Conservation (phyloP, 805 yeast species). For the Cyberlindnera americana region DNA sequence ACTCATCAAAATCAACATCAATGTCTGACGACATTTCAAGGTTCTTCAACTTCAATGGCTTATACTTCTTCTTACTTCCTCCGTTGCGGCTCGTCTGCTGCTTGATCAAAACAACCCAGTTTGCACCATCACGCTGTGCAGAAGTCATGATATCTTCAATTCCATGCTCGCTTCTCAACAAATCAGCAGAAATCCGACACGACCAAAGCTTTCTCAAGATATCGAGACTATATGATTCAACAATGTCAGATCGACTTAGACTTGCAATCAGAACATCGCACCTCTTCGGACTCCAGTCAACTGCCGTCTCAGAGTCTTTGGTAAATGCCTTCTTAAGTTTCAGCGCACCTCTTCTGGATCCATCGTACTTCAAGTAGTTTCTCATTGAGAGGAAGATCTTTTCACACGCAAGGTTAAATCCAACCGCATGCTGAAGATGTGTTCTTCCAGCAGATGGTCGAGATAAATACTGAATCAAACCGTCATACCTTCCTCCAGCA, state of each 20-base stretch:
- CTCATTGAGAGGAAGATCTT: conserved; percentile 51
- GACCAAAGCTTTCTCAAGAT: conserved; percentile 69
- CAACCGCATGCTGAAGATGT: conserved; percentile 63
- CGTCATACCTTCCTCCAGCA: conserved; percentile 93
- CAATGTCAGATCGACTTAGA: conserved; percentile 46
- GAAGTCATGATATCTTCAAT: conserved; percentile 63
- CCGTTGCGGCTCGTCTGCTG: conserved; percentile 44
- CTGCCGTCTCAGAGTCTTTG: conserved; percentile 32
- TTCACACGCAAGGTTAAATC: conserved; percentile 80
- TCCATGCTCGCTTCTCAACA: conserved; percentile 40
- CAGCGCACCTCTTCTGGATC: conserved; percentile 23
- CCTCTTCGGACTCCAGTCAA: conserved; percentile 53
- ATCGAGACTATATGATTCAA: conserved; percentile 61
- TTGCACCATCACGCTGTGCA: conserved; percentile 68
- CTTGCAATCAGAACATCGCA: conserved; percentile 83
- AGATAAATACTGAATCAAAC: conserved; percentile 61
- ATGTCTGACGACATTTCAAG: conserved; percentile 55
- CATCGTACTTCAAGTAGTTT: conserved; percentile 39
- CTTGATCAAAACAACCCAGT: conserved; percentile 74
- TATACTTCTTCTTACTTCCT: conserved; percentile 53
- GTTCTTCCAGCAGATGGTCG: conserved; percentile 43
- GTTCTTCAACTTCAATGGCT: conserved; percentile 73
- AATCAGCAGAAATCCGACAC: conserved; percentile 74
- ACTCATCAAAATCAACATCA: conserved; percentile 72
- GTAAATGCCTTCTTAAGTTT: conserved; percentile 33